Conservation (phyloP, 148 eudicot species). For the Gaultheria prostrata region DNA sequence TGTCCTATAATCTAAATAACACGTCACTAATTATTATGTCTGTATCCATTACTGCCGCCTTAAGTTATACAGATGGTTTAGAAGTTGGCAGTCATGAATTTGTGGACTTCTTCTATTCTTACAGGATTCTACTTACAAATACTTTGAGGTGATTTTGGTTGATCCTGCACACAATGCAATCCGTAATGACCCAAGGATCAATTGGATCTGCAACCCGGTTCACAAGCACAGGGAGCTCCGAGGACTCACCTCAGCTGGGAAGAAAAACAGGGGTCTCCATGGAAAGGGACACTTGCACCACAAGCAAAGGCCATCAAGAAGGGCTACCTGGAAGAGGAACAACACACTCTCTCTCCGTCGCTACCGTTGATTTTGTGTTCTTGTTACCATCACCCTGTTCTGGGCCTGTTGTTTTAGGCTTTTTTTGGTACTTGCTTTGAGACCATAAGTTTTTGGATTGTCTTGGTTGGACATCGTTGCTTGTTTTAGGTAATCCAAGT, state of each 20-base stretch:
- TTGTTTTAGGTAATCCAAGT: neutral
- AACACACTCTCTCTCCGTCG: conserved; percentile 51
- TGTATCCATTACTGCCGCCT: neutral
- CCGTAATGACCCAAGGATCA: conserved; percentile 52
- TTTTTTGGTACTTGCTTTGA: neutral
- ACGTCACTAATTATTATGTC: neutral
- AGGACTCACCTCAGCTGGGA: conserved; percentile 54
- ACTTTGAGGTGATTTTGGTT: conserved; percentile 48
- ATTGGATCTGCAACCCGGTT: conserved; percentile 58
- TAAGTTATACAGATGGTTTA: neutral
- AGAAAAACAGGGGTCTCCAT: conserved; percentile 49
- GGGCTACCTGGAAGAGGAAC: conserved; percentile 58
- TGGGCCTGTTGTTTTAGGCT: neutral
- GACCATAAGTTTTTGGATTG: neutral
- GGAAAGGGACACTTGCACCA: conserved; percentile 47
- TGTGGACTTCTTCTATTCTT: neutral
- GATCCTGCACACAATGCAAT: conserved; percentile 47
- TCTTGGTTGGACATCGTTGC: neutral
- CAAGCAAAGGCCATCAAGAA: conserved; percentile 49
- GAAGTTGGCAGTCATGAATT: neutral
- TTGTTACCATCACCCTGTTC: neutral
- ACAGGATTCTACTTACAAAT: conserved; percentile 55
- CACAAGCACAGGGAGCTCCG: conserved; percentile 58
- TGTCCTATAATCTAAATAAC: neutral
- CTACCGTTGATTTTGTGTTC: conserved; percentile 29